Evolutionary conservation across 2,329 filamentous ascomycete genomes (phyloP), one percentile per base, ranked within the genome.

Genomic region (Claviceps sp.): DNA sequence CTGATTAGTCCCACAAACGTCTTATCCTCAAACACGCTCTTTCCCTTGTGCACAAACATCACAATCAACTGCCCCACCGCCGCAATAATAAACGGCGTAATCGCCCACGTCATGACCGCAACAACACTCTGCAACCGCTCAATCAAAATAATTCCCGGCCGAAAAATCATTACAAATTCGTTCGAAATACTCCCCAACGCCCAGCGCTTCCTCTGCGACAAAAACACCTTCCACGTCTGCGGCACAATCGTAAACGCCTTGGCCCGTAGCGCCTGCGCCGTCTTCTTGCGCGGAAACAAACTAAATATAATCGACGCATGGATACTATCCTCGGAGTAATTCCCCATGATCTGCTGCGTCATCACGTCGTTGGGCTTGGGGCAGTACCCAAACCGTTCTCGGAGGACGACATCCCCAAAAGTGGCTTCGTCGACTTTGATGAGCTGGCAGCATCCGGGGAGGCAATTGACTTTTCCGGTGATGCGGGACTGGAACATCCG

Each of bases 131-230:
- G 69, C 24, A 74, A 59, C 7, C 71, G 60, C 58, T 75, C 72
- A 20, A 74, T 67, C 47, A 64, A 59, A 9, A 68, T 65, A 47
- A 70, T 71, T 0, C 70, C 67, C 1, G 66, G 66, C 0, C 70
- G 64, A 50, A 70, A 67, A n/a, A 74, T 65, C 63, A 75, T 69
- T 59, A 74, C 68, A 26, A 75, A 68, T 57, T 76, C 72, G 55
- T 75, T 75, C 4, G 68, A 69, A 30, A 71, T 73, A 38, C 70
- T 72, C 0, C 71, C 72, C 9, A 76, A 58, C 1, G 72, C 71
- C 72, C 73, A 75, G 0, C 72, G 67, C 59, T 73, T 72, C 5
- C 72, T 67, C 60, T 75, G 72, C 4, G 70, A 73, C 26, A 75
- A 59, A 48, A 74, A 76, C 0, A 76, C 72, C 26, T 65, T 68